These are phyloP conservation scores for Microbotryum scabiosae DNA, from an alignment of 1,284 basidiomycete genomes.

Conservation along the genomic window DNA sequence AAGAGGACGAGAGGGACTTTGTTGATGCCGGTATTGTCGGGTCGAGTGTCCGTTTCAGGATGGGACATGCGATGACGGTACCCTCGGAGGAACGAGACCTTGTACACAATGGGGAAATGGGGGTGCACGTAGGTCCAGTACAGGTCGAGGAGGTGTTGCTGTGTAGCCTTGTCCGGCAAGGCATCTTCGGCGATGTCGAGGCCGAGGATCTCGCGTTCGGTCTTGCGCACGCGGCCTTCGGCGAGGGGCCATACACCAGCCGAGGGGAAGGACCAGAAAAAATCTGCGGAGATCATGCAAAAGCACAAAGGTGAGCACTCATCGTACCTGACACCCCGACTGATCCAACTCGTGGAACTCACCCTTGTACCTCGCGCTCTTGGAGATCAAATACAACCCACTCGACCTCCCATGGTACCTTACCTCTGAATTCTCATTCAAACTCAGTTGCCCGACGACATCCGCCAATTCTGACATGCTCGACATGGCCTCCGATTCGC, in stretches of 20 bases:
- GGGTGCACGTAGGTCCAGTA: conserved; percentile 74
- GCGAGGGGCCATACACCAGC: conserved; percentile 72
- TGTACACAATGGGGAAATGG: conserved; percentile 46
- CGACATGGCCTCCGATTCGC: background rate
- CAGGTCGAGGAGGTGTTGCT: conserved; percentile 60
- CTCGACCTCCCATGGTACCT: conserved; percentile 50
- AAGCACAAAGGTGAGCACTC: conserved; percentile 3
- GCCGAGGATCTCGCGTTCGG: conserved; percentile 40
- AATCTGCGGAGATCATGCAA: conserved; percentile 37
- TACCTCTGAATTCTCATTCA: conserved; percentile 76
- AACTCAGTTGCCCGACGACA: conserved; percentile 68
- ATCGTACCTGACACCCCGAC: background rate
- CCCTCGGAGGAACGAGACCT: conserved; percentile 56
- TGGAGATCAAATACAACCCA: conserved; percentile 64
- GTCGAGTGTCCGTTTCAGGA: conserved; percentile 31
- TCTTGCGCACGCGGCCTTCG: conserved; percentile 37
- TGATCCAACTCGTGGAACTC: conserved; percentile 39
- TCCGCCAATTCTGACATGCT: conserved; percentile 48
- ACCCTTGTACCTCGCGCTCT: conserved; percentile 60
- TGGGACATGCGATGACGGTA: conserved; percentile 40
- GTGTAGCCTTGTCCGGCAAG: conserved; percentile 46
- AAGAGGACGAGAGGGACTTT: conserved; percentile 58
- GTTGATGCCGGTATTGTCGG: conserved; percentile 30
- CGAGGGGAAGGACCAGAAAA: conserved; percentile 57
- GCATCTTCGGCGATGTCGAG: conserved; percentile 33